Conservation (phyloP, 306 rosid genomes). For the cucumber (Cucumis sativus) region Cucumber_9930_V3 NC_026659.2:1587001-1587500, state of each 20-base stretch:
- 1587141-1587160: too few relatives aligned
- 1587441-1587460: not conserved
- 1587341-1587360: not conserved
- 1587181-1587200: not conserved
- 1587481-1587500: not conserved
- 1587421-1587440: not conserved
- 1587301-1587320: not conserved
- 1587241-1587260: not conserved
- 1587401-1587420: not conserved
- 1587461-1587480: not conserved
- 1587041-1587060: too few relatives aligned
- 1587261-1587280: not conserved
- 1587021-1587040: too few relatives aligned
- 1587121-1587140: too few relatives aligned
- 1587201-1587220: not conserved
- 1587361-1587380: not conserved
- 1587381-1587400: not conserved
- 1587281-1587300: too few relatives aligned
- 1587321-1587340: not conserved
- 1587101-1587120: too few relatives aligned
- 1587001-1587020: too few relatives aligned
- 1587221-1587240: not conserved
- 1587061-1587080: too few relatives aligned
- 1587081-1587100: too few relatives aligned
- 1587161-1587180: too few relatives aligned